Base-by-base conservation (phyloP, 176 grass and related monocot genomes). In the Bothriochloa decipiens region DNA sequence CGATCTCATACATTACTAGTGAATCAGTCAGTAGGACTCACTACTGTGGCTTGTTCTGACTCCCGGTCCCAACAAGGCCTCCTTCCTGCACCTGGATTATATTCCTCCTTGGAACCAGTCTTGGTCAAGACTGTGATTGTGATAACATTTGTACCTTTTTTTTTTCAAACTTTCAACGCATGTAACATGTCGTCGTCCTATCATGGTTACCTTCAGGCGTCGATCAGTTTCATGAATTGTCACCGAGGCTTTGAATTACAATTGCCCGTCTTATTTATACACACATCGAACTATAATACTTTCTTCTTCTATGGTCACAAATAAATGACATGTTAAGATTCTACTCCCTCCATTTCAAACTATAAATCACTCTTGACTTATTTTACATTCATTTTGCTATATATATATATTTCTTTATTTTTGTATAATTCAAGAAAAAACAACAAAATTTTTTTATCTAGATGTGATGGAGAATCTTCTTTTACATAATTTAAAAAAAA, bases 41-140 rank as follows among this genome's bases (percentile, higher is more conserved):
- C 53, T 57, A 57, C 18, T n/a, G 53, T 57, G 8, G 53, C 20
- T 57, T 57, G 49, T 52, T 17, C 4, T 18, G 49, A 53, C 49
- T 53, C 49, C 49, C 1, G 17, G 47, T 50, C 47, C 47, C 46
- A 2, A 32, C 29, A 32, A 32, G 29, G 29, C 35, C 62, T 65
- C 60, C 39, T 65, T 70, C 64, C 65, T 68, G 49, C 49, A 20
- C 49, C 49, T 53, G 49, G 49, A 53, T 53, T 53, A 18, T 6
- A 53, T 53, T 53, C 49, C 16, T 53, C 49, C 49, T 53, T 53
- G 49, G 71, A 82, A 77, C 14, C 72, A 36, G 63, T 82, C 79
- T 58, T 65, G 78, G 85, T 81, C 85, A 12, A 50, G 15, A 17
- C 47, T 7, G 3, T 11, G 17, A 37, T 13, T 6, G 26, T 72